These are phyloP conservation scores for Fraxinus nigra DNA, from an alignment of 305 asterid genomes.

Conservation along the genomic window DNA sequence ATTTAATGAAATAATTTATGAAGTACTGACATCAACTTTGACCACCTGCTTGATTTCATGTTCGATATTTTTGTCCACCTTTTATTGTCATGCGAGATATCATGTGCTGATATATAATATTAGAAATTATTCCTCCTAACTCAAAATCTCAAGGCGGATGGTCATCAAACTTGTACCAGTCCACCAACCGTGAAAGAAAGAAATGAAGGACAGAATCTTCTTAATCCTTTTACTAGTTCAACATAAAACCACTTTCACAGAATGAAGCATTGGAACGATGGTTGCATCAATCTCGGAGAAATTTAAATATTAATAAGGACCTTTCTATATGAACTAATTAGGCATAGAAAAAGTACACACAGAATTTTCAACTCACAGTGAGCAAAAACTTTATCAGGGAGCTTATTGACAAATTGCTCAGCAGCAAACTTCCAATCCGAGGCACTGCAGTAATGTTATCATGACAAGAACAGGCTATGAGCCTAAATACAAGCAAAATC, in stretches of 20 bases:
- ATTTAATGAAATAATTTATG: background rate
- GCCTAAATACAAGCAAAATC: background rate
- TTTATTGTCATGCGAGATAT: background rate
- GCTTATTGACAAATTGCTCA: conserved; percentile 48
- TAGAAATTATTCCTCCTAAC: background rate
- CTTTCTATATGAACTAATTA: background rate
- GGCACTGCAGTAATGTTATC: conserved; percentile 34
- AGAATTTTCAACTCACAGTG: conserved; percentile 41
- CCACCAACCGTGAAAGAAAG: background rate
- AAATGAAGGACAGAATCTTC: background rate
- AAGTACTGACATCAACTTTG: background rate
- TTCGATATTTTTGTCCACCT: background rate
- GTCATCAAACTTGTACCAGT: background rate
- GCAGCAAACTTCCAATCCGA: conserved; percentile 57
- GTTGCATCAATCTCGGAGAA: background rate
- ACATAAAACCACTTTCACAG: background rate
- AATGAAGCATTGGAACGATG: background rate
- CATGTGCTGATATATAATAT: background rate
- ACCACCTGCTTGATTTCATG: background rate
- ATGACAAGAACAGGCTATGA: background rate
- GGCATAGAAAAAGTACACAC: background rate
- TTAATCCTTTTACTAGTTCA: background rate
- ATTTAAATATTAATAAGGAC: background rate
- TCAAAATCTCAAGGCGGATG: background rate
- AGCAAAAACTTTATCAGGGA: conserved; percentile 57